A percentile compares a stretch with the other conserved stretches of the same genome.
phyloP scores from a whole-genome alignment of 805 yeast genomes.

The Candida endomychidarum region DNA sequence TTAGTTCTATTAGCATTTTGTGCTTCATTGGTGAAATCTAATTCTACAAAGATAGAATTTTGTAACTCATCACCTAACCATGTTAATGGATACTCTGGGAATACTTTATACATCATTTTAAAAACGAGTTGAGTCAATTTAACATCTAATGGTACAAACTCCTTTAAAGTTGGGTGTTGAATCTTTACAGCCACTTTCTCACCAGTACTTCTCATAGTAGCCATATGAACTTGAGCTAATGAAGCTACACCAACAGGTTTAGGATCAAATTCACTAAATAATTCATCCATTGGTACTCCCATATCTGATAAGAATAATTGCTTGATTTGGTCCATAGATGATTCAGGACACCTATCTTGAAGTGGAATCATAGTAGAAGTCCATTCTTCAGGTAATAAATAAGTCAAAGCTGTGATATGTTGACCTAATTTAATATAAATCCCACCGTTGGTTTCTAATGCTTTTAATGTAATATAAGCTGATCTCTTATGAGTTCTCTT shows the following conservation, averaged over 20 bases:
- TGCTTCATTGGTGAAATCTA: constrained; percentile 87
- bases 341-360: constrained; percentile 86
- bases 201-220: constrained; percentile 55
- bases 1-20: constrained; percentile 71
- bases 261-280: constrained; percentile 65
- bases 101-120: constrained; percentile 66
- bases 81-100: constrained; percentile 89
- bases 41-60: constrained; percentile 82
- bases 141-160: constrained; percentile 90
- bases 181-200: constrained; percentile 88
- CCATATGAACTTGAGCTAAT: constrained; percentile 92
- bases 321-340: constrained; percentile 67
- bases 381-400: constrained; percentile 91
- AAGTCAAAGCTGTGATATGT: constrained; percentile 89
- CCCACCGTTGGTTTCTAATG: constrained; percentile 86
- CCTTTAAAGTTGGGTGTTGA: constrained; percentile 85
- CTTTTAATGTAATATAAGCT: constrained; percentile 74
- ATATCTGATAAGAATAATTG: constrained; percentile 68
- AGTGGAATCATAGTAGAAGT: constrained; percentile 90
- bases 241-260: constrained; percentile 94
- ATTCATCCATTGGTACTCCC: constrained; percentile 56
- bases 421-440: constrained; percentile 93
- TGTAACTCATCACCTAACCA: constrained; percentile 97
- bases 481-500: constrained; percentile 69
- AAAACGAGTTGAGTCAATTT: constrained; percentile 76